phyloP scores from a whole-genome alignment of 192 early-diverging fungal genomes.

The Podila epigama region DNA sequence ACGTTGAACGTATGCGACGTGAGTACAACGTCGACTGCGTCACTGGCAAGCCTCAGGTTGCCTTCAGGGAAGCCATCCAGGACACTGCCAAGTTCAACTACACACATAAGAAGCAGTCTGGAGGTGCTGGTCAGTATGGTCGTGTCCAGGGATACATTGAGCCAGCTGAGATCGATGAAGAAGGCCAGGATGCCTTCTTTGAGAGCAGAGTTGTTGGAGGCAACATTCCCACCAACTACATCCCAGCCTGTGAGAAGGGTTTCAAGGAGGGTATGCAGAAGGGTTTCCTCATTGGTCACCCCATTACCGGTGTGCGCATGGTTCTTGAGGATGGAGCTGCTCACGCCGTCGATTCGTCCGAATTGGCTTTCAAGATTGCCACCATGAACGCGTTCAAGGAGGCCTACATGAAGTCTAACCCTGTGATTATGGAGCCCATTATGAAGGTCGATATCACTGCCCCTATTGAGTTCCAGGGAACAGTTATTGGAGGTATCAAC shows the following conservation, averaged over 20 bases:
- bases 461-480: slow-evolving; percentile 93
- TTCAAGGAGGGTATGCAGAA: slow-evolving; percentile 89
- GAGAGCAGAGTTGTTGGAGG: slow-evolving; percentile 89
- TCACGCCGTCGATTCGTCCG: slow-evolving; percentile 95
- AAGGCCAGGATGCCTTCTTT: slow-evolving; percentile 74
- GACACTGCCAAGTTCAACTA: slow-evolving; percentile 83
- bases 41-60: slow-evolving; percentile 97
- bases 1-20: slow-evolving; percentile 98
- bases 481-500: slow-evolving; percentile 91
- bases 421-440: slow-evolving; percentile 92
- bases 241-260: slow-evolving; percentile 97
- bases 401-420: slow-evolving; percentile 80
- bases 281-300: slow-evolving; percentile 92
- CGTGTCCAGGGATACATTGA: slow-evolving; percentile 93
- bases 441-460: slow-evolving; percentile 94
- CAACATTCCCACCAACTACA: slow-evolving; percentile 92
- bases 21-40: slow-evolving; percentile 96
- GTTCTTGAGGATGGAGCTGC: slow-evolving; percentile 91
- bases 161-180: slow-evolving; percentile 72
- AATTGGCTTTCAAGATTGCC: slow-evolving; percentile 95
- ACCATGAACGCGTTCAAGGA: slow-evolving; percentile 90
- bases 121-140: slow-evolving; percentile 96
- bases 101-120: slow-evolving; percentile 99
- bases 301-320: slow-evolving; percentile 84
- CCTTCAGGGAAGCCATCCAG: slow-evolving; percentile 94